Base-by-base conservation (phyloP, 2,329 filamentous ascomycete species). In the Ophiostoma fasciatum region DNA sequence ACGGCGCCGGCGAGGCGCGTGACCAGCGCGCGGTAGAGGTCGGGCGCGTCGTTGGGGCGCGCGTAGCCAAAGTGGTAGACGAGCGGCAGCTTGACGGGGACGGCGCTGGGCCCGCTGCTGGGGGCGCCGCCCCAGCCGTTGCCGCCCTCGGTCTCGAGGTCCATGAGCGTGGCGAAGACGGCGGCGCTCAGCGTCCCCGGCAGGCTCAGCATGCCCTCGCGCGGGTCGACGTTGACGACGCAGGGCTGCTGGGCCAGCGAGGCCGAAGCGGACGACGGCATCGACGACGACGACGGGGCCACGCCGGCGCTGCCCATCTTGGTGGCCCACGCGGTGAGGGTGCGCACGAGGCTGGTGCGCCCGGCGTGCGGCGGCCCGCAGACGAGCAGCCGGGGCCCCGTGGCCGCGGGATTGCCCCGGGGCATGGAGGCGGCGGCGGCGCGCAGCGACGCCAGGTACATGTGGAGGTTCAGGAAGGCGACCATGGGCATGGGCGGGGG, bases 21-120 rank as follows among this genome's bases (percentile, higher is more conserved):
- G 18, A 82, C 62, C 42, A 94, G 60, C 11, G 77, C 70, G 50
- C 74, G 79, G 60, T 81, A 96, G 29, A 88, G 59, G 23, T 64
- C 68, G 0, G 71, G 65, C 42, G 84, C 80, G 33, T 84, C 80
- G 46, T 84, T 78, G 1, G 83, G 71, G 42, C 66, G 74, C 35
- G 72, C 66, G 43, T 80, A 64, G 13, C 90, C 88, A 54, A 82
- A 93, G 56, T 85, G 83, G 53, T 94, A 93, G 20, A 88, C 84
- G 36, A 98, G 61, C 5, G 90, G 90, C 48, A 94, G 66, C 62
- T 94, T 96, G 35, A 94, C 83, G 0, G 88, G 87, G 14, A 93
- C 76, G 1, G 77, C 72, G 47, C 80, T 90, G 1, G 90, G 87
- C 0, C 88, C 90, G 45, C 82, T 92, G 48, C 87, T 93, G 0